Evolutionary conservation across 768 basidiomycete species (phyloP).

Genomic region (Pleurotus ostreatus): DNA sequence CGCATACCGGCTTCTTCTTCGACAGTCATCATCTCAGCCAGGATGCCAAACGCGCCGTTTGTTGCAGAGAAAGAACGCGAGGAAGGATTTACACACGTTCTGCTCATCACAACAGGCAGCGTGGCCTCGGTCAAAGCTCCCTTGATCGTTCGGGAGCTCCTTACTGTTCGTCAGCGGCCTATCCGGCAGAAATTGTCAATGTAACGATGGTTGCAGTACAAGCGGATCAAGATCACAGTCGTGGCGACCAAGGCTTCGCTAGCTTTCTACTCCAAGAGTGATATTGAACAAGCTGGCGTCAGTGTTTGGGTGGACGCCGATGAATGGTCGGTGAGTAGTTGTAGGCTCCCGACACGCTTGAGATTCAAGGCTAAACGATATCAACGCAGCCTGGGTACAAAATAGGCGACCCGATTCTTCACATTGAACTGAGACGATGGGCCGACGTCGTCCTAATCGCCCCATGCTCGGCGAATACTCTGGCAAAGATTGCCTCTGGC

Average conservation of each 20-base stretch:
- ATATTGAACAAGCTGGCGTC: slow-evolving; percentile 47
- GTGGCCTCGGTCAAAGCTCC: slow-evolving; percentile 95
- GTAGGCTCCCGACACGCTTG: neutral
- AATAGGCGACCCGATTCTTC: slow-evolving; percentile 89
- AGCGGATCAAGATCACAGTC: slow-evolving; percentile 74
- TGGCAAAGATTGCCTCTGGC: slow-evolving; percentile 89
- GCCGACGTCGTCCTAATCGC: slow-evolving; percentile 93
- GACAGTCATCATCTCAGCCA: too few relatives aligned
- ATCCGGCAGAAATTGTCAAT: neutral
- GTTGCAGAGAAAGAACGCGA: slow-evolving; percentile 36
- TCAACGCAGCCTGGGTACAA: slow-evolving; percentile 56
- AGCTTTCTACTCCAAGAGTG: slow-evolving; percentile 63
- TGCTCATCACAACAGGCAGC: slow-evolving; percentile 89
- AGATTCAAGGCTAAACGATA: neutral
- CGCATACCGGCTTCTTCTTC: too few relatives aligned
- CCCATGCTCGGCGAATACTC: slow-evolving; percentile 95
- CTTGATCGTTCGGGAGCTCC: slow-evolving; percentile 76
- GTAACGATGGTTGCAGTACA: slow-evolving; percentile 44
- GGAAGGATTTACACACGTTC: slow-evolving; percentile 53
- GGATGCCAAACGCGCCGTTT: slow-evolving; percentile 21
- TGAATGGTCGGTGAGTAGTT: slow-evolving; percentile 79
- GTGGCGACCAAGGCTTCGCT: slow-evolving; percentile 77
- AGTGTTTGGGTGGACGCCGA: slow-evolving; percentile 87
- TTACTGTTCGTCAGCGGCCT: slow-evolving; percentile 35
- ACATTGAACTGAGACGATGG: slow-evolving; percentile 94